Evolutionary conservation across 495 filamentous ascomycete genomes (phyloP).

Genomic region (Annulohypoxylon stygium): DNA sequence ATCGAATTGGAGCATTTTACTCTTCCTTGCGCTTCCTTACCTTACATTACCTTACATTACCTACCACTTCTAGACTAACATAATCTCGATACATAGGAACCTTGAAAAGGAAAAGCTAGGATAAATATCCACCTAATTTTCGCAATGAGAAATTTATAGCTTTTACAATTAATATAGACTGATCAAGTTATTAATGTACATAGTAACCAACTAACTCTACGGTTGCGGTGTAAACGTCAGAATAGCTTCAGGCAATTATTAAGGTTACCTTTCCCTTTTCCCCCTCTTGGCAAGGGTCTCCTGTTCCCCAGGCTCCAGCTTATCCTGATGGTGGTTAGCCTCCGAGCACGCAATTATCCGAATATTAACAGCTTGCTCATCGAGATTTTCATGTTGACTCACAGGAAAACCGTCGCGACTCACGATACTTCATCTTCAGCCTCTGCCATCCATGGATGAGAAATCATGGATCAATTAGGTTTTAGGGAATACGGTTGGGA

Average conservation of each 20-base stretch:
- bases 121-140: background rate
- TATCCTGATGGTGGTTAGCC: slow-evolving; percentile 27
- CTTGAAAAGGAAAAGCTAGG: background rate
- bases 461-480: slow-evolving; percentile 37
- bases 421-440: slow-evolving; percentile 6
- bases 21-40: background rate
- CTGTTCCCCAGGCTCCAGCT: slow-evolving; percentile 23
- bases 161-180: slow-evolving; percentile 1
- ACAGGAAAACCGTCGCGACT: slow-evolving; percentile 7
- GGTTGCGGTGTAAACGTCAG: slow-evolving; percentile 18
- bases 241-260: slow-evolving; percentile 36
- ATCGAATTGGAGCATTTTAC: background rate
- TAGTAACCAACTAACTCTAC: background rate
- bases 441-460: slow-evolving; percentile 20
- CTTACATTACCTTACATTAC: background rate
- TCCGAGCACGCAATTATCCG: slow-evolving; percentile 44
- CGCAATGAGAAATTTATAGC: background rate
- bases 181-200: background rate
- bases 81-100: background rate
- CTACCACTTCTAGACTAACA: slow-evolving; percentile 14
- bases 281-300: slow-evolving; percentile 38
- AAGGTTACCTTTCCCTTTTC: slow-evolving; percentile 18
- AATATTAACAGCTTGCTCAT: slow-evolving; percentile 29
- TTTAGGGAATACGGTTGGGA: slow-evolving; percentile 36
- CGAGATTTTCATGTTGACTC: slow-evolving; percentile 6